Conservation (phyloP, 257 asterid genomes). For the Apocynum venetum region DNA sequence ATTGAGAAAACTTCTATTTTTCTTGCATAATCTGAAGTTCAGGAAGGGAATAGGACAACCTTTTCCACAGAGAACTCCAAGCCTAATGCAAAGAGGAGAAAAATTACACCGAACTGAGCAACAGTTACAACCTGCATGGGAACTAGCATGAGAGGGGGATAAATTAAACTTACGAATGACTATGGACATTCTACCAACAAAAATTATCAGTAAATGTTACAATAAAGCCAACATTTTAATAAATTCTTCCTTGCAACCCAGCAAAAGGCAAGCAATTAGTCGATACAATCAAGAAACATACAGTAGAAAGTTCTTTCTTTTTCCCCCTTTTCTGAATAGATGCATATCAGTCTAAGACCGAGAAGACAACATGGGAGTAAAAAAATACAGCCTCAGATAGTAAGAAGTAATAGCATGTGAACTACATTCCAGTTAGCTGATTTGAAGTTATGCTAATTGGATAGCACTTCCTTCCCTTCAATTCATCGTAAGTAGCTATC, state of each 20-base stretch:
- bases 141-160: slow-evolving; percentile 8
- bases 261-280: background rate
- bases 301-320: background rate
- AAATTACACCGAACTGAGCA: slow-evolving; percentile 86
- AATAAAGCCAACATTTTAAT: background rate
- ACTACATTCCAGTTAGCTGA: slow-evolving; percentile 2
- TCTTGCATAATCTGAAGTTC: slow-evolving; percentile 11
- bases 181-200: background rate
- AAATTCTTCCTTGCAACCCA: background rate
- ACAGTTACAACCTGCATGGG: slow-evolving; percentile 75
- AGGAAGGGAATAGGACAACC: slow-evolving; percentile 38
- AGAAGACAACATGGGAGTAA: background rate
- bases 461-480: too few relatives aligned
- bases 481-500: too few relatives aligned
- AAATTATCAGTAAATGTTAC: background rate
- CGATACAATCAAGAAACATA: background rate
- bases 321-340: background rate
- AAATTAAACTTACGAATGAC: slow-evolving; percentile 1
- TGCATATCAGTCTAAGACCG: background rate
- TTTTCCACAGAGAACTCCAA: slow-evolving; percentile 80
- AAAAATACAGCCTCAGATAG: background rate
- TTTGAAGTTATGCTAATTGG: background rate
- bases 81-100: slow-evolving; percentile 86
- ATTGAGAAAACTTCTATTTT: slow-evolving; percentile 8
- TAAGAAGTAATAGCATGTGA: background rate